phyloP scores from a whole-genome alignment of 2,329 filamentous ascomycete species.

The Fusarium sp. region DNA sequence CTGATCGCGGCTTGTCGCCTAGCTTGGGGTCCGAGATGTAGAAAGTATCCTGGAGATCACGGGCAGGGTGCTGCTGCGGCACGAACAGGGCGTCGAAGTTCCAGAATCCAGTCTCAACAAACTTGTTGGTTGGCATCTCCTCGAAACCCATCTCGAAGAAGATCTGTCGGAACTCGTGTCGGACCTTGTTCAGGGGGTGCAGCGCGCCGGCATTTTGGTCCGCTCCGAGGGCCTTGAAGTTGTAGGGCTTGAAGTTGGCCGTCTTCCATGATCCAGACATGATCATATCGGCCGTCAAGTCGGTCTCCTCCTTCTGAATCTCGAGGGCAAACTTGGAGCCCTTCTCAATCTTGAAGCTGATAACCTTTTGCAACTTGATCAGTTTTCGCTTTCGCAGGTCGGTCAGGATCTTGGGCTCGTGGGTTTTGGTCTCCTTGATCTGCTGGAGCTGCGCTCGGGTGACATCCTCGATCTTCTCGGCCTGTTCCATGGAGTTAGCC shows the following conservation, averaged over 20 bases:
- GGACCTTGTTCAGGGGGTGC: conserved; percentile 91
- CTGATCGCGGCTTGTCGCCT: conserved; percentile 77
- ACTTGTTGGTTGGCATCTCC: conserved; percentile 96
- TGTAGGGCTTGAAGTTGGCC: conserved; percentile 85
- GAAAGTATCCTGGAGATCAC: conserved; percentile 98
- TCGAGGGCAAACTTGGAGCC: conserved; percentile 90
- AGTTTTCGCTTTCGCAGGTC: conserved; percentile 96
- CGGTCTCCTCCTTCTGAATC: conserved; percentile 93
- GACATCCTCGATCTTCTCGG: conserved; percentile 83
- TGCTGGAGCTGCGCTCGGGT: conserved; percentile 82
- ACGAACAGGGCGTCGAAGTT: conserved; percentile 98
- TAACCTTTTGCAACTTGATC: conserved; percentile 84
- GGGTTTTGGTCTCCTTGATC: conserved; percentile 78
- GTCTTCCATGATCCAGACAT: conserved; percentile 91
- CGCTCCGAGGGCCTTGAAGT: conserved; percentile 80
- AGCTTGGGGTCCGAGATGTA: conserved; percentile 91
- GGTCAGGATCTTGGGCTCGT: conserved; percentile 82
- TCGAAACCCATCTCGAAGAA: conserved; percentile 99
- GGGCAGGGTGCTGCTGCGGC: conserved; percentile 94
- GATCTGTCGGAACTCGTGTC: conserved; percentile 95
- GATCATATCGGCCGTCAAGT: conserved; percentile 95
- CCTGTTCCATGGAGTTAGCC: conserved; percentile 54
- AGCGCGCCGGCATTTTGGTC: conserved; percentile 73
- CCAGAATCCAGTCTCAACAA: conserved; percentile 98
- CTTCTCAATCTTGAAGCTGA: conserved; percentile 87